Conservation (phyloP, 352 stramenopile species). For the Peronospora tabacina region DNA sequence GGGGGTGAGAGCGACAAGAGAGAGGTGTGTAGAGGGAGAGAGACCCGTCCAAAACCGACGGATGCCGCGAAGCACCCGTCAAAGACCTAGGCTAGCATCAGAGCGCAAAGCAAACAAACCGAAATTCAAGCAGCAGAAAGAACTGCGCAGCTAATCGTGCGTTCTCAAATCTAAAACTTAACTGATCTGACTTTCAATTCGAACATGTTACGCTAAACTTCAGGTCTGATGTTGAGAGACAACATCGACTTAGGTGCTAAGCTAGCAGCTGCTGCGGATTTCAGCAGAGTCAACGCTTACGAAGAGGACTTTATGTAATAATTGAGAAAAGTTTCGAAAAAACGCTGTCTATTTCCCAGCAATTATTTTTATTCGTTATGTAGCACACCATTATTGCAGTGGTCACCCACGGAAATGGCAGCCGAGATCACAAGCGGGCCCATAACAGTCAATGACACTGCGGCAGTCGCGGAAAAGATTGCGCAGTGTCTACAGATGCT, state of each 20-base stretch:
- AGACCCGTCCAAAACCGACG: no score
- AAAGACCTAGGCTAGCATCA: no score
- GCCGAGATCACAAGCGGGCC: conserved; percentile 6
- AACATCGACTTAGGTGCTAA: conserved; percentile 50
- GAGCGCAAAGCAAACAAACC: no score
- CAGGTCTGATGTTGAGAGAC: conserved; percentile 58
- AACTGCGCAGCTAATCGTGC: conserved; percentile 69
- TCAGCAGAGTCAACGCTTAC: conserved; percentile 57
- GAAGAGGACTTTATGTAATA: conserved; percentile 76
- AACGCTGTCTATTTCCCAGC: neutral
- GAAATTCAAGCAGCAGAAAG: conserved; percentile 64
- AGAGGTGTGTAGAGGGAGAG: no score
- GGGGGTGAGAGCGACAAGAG: no score
- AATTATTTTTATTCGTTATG: conserved; percentile 1
- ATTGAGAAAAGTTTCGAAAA: neutral
- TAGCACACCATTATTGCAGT: conserved; percentile 13
- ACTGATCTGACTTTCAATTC: neutral
- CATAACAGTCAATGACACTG: neutral
- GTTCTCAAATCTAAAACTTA: conserved; percentile 10
- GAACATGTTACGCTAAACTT: neutral
- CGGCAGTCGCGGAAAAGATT: conserved; percentile 22
- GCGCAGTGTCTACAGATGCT: conserved; percentile 68
- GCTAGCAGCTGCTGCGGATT: conserved; percentile 38
- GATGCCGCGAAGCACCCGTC: no score
- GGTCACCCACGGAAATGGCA: conserved; percentile 15